Percentiles rank a stretch among this genome's conserved stretches.
Evolutionary conservation across 306 rosid genomes (phyloP).

Genomic region (Fragaria vesca): DNA sequence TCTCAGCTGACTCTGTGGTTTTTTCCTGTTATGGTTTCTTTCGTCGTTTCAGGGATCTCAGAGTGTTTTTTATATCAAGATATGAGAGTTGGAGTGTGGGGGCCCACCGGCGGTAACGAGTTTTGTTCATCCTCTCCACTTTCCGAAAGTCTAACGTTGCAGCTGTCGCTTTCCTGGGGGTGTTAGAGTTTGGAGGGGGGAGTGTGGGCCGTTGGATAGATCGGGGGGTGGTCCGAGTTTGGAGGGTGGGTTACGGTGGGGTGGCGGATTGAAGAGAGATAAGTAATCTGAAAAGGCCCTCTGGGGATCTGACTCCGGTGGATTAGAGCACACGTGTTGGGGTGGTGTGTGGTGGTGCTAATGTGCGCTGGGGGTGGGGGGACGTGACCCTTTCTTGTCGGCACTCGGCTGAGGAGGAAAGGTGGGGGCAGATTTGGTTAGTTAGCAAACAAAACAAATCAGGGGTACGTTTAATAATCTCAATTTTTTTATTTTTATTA

Average conservation of each 20-base stretch:
- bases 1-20: neutral
- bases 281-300: neutral
- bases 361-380: constrained; percentile 12
- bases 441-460: no score
- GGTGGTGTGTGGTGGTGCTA: constrained; percentile 5
- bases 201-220: neutral
- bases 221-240: neutral
- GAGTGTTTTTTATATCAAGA: neutral
- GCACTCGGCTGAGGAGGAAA: neutral
- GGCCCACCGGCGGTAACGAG: constrained; percentile 7
- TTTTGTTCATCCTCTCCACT: neutral
- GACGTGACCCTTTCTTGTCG: neutral
- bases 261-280: neutral
- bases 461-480: neutral
- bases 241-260: neutral
- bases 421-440: no score
- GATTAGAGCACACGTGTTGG: constrained; percentile 13
- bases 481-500: no score
- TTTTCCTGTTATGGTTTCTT: neutral
- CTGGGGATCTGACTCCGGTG: neutral
- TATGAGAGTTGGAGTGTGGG: neutral
- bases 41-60: neutral
- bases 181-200: neutral
- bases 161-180: neutral
- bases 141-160: neutral